These are phyloP conservation scores for Xylaria sp. DNA, from an alignment of 2,329 filamentous ascomycete species.

Conservation along the genomic window DNA sequence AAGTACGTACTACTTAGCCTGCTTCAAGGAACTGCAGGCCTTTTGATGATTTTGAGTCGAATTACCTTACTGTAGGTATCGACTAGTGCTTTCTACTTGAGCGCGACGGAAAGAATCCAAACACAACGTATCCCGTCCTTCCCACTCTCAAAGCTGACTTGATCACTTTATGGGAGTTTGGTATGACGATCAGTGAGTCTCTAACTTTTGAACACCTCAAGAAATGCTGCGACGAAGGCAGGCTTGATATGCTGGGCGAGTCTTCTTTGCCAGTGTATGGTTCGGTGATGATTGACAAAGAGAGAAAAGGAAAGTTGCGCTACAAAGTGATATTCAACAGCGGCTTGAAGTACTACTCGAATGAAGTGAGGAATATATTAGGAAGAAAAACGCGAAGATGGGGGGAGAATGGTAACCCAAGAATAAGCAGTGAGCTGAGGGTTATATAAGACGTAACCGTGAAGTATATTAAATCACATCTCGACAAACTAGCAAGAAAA, in stretches of 20 bases:
- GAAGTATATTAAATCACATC: constrained; percentile 32
- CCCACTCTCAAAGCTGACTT: constrained; percentile 3
- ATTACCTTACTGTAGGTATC: background rate
- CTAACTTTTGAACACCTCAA: background rate
- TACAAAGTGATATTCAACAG: constrained; percentile 5
- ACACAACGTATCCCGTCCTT: background rate
- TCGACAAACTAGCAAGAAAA: constrained; percentile 34
- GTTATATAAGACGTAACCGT: constrained; percentile 34
- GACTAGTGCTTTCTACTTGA: background rate
- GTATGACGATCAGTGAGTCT: background rate
- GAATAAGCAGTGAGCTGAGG: constrained; percentile 39
- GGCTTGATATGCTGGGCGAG: background rate
- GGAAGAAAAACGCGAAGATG: constrained; percentile 4
- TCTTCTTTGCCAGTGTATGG: constrained; percentile 4
- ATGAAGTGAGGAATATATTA: background rate
- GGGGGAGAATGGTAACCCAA: constrained; percentile 35
- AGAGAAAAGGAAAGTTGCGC: background rate
- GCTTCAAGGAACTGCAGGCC: background rate
- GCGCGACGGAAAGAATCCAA: background rate
- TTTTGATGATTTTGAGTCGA: background rate
- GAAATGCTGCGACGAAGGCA: background rate
- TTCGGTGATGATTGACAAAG: background rate
- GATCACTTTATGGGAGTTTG: background rate
- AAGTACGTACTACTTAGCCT: background rate
- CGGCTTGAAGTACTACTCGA: constrained; percentile 3